These are phyloP conservation scores for Podila verticillata DNA, from an alignment of 192 early-diverging fungal genomes.

Conservation along the genomic window DNA sequence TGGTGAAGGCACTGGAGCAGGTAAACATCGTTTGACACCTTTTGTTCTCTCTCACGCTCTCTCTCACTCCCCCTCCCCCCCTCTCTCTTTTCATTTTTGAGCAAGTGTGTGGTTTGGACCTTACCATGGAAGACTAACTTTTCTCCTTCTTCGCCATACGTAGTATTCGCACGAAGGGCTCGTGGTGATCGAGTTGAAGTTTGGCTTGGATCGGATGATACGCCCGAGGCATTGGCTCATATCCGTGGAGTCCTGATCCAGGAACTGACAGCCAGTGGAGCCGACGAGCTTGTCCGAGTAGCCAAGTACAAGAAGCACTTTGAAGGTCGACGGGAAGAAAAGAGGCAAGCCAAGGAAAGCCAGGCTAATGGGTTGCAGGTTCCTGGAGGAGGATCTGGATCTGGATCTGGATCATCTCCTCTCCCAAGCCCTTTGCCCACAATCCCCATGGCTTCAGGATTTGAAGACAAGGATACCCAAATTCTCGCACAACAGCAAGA, in stretches of 20 bases:
- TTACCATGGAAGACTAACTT: background rate
- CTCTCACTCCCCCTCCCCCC: too few relatives aligned
- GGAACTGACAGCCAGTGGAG: slow-evolving; percentile 33
- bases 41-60: too few relatives aligned
- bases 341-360: slow-evolving; percentile 7
- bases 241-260: slow-evolving; percentile 40
- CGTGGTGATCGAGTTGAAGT: slow-evolving; percentile 62
- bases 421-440: background rate
- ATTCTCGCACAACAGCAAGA: slow-evolving; percentile 32
- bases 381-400: background rate
- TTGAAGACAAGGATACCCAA: slow-evolving; percentile 15
- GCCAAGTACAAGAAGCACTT: slow-evolving; percentile 54
- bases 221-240: slow-evolving; percentile 43
- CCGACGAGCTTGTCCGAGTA: slow-evolving; percentile 34
- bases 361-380: slow-evolving; percentile 11
- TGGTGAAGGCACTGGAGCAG: slow-evolving; percentile 40
- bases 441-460: background rate
- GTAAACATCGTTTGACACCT: slow-evolving; percentile 17
- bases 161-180: slow-evolving; percentile 46
- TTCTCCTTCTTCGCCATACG: background rate
- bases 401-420: background rate
- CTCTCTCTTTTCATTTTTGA: background rate
- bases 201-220: slow-evolving; percentile 54
- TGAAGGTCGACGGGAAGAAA: slow-evolving; percentile 35
- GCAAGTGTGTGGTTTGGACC: background rate